A percentile compares a stretch with the other conserved stretches of the same genome.
Conservation (phyloP, 495 filamentous ascomycete species). For the Aspergillus cristatus region DNA sequence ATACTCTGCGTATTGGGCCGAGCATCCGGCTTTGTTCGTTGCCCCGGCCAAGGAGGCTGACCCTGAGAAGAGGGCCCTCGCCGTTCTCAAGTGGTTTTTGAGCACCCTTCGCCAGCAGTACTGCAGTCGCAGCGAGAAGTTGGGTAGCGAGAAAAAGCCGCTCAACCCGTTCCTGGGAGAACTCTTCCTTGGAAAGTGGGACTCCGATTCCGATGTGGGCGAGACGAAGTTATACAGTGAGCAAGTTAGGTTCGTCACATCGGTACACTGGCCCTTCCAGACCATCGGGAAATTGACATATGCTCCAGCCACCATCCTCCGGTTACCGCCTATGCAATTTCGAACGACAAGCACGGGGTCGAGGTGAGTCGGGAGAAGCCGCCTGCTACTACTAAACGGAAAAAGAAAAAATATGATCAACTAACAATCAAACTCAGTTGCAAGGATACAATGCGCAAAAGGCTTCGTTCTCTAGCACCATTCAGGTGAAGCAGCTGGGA, state of each 20-base stretch:
- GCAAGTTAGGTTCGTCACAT: constrained; percentile 58
- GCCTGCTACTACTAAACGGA: no score
- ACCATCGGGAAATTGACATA: constrained; percentile 1
- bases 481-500: constrained; percentile 92
- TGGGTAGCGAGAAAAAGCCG: constrained; percentile 94
- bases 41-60: constrained; percentile 76
- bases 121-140: constrained; percentile 80
- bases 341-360: constrained; percentile 74
- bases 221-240: constrained; percentile 65
- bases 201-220: constrained; percentile 57
- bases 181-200: constrained; percentile 83
- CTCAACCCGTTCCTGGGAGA: constrained; percentile 89
- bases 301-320: constrained; percentile 84
- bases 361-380: constrained; percentile 32
- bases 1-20: constrained; percentile 94
- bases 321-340: constrained; percentile 87
- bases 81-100: constrained; percentile 95
- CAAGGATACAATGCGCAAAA: constrained; percentile 99
- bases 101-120: constrained; percentile 94
- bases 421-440: constrained; percentile 33
- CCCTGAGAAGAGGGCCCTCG: constrained; percentile 70
- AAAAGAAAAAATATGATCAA: no score
- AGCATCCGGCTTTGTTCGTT: constrained; percentile 81
- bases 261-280: no score
- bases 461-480: constrained; percentile 84